These are phyloP conservation scores for Sicyos baderoa DNA, from an alignment of 306 rosid species.

Conservation along the genomic window DNA sequence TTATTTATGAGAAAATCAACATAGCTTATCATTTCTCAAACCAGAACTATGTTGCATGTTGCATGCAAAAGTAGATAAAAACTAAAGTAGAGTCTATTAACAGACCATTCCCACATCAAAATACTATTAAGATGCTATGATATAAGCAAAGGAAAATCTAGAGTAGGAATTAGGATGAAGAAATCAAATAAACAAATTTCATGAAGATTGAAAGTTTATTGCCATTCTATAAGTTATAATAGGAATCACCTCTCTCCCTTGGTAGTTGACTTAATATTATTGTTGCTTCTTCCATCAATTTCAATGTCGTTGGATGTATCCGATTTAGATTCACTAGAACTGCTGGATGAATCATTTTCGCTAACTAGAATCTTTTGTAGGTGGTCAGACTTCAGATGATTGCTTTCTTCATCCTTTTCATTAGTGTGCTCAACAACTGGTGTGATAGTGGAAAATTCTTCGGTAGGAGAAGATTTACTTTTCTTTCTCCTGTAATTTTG, in stretches of 20 bases:
- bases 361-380: constrained; percentile 27
- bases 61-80: background rate
- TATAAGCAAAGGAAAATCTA: background rate
- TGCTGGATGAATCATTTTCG: constrained; percentile 35
- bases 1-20: background rate
- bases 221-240: constrained; percentile 22
- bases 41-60: background rate
- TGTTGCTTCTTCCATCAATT: constrained; percentile 28
- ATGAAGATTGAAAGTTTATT: background rate
- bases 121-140: background rate
- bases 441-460: constrained; percentile 30
- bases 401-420: constrained; percentile 32
- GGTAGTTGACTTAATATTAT: constrained; percentile 22
- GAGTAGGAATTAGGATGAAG: background rate
- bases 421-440: constrained; percentile 26
- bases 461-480: constrained; percentile 39
- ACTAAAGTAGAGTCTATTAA: background rate
- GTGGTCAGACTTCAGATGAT: constrained; percentile 20
- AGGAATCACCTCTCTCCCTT: constrained; percentile 43
- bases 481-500: constrained; percentile 53
- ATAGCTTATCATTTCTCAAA: constrained; percentile 6
- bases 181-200: background rate
- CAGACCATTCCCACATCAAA: background rate
- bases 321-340: constrained; percentile 29
- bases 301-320: constrained; percentile 27